Conservation (phyloP, 1,284 basidiomycete genomes). For the Trametes versicolor region DNA sequence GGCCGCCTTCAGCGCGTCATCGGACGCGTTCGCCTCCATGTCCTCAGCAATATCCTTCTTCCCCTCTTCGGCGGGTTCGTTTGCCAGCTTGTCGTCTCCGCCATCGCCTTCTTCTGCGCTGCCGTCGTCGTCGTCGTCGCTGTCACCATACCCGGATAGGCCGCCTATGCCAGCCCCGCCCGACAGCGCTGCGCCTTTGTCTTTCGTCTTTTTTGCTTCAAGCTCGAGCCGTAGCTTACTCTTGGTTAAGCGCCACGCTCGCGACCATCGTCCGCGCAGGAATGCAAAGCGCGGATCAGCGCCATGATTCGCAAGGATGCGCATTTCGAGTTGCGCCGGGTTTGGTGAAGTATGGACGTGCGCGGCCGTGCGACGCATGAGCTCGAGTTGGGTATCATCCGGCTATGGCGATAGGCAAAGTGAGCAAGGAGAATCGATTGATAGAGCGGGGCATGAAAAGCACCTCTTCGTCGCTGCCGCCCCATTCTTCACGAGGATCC, state of each 20-base stretch:
- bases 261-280: conserved; percentile 76
- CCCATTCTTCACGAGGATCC: conserved; percentile 64
- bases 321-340: conserved; percentile 81
- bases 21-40: conserved; percentile 15
- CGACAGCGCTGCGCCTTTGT: neutral
- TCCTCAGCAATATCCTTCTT: neutral
- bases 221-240: conserved; percentile 51
- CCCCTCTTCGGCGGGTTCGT: conserved; percentile 10
- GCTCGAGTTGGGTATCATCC: conserved; percentile 64
- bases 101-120: neutral
- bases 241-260: conserved; percentile 66
- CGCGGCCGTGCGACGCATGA: conserved; percentile 81
- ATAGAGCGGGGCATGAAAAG: conserved; percentile 7
- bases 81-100: conserved; percentile 19
- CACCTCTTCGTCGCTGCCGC: conserved; percentile 80
- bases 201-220: conserved; percentile 43
- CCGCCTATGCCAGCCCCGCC: conserved; percentile 49
- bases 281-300: conserved; percentile 79
- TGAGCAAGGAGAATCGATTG: neutral
- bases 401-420: conserved; percentile 57
- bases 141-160: conserved; percentile 69
- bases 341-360: conserved; percentile 78
- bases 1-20: conserved; percentile 55
- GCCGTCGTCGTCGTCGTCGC: conserved; percentile 49
- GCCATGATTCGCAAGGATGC: conserved; percentile 88